Base-by-base conservation (phyloP, 192 early-diverging fungal genomes). In the Mycoemilia scoparia region DNA sequence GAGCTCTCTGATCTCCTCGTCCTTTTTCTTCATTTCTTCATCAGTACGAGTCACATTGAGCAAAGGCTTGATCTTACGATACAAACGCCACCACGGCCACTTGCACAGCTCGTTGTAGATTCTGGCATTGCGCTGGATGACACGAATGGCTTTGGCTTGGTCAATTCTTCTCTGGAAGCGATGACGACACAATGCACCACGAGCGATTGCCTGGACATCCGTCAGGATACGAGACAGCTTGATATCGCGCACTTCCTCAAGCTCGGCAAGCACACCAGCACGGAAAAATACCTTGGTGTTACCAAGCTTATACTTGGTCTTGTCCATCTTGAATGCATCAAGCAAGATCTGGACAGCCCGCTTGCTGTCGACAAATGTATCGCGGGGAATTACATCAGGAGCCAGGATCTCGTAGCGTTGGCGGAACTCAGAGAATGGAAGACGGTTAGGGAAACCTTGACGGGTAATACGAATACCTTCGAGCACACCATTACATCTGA, bases 41-140 rank as follows among this genome's bases (percentile, higher is more conserved):
- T 86, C 85, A 7, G 71, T 64, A 2, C 79, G 72, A 13, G 80
- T 80, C 7, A 86, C 79, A 22, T 75, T 77, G 24, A 88, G 60
- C 34, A 89, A 60, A 8, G 89, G 89, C 54, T 87, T 90, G 47
- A 88, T 78, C 17, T 85, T 84, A 39, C 76, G 70, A 58, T 88
- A 97, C 24, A 95, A 76, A 39, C 77, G 78, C 87, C 89, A 91
- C 90, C 90, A 97, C 13, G 80, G 60, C 84, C 88, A 91, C 67
- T 91, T 83, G 18, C 80, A 71, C 9, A 95, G 66, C 24, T 74
- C 59, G 29, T 91, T 76, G 51, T 89, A 91, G 11, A 88, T 64
- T 13, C 92, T 74, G 1, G 89, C 82, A 35, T 95, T 97, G 46
- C 71, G 74, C 57, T 98, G 93, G 44, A 98, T 95, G 10, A 95